Evolutionary conservation across 176 grass and related monocot species (phyloP), one percentile per base, ranked within the genome.

Genomic region (Aechmea fasciata): DNA sequence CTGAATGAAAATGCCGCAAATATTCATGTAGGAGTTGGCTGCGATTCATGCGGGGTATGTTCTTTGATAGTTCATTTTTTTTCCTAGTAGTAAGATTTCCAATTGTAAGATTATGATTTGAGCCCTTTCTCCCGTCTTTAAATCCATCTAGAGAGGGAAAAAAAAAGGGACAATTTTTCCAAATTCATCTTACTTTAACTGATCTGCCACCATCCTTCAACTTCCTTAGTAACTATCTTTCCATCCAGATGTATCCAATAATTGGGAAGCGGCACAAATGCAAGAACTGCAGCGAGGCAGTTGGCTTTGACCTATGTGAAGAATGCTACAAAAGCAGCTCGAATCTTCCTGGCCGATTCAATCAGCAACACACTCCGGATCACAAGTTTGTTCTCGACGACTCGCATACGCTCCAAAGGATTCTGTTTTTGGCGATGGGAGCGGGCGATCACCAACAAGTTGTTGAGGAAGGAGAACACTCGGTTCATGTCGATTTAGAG

Each of bases 31-130:
- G 84, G 87, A 49, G 80, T 93, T 72, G 94, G 89, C 41, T 99
- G 94, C 1, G 94, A 99, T 75, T 77, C 81, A 55, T 99, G 94
- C 72, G 94, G 94, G 86, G 94, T 99, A 97, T 70, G 89, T 81
- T 14, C 11, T 41, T 52, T 15, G 15, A 61, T 57, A 47, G 48
- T 9, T 47, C 18, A 52, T 64, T 57, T 47, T 9, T 6, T 63
- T 51, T 52, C 41, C 1, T 2, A 23, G 8, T 65, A 48, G 53
- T 74, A 26, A 73, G 47, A 9, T 69, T 50, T 79, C 13, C 11
- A 12, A 14, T 77, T 71, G 19, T 72, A 22, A 55, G 69, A 52
- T 11, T 48, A 69, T 48, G 12, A 69, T 88, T 25, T 19, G 51
- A 41, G 33, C 4, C 5, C 33, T 41, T 41, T 7, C 33, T 7